A percentile compares a stretch with the other conserved stretches of the same genome.
These are phyloP conservation scores for Mycotypha africana DNA, from an alignment of 371 early-diverging fungal species.

Conservation along the genomic window DNA sequence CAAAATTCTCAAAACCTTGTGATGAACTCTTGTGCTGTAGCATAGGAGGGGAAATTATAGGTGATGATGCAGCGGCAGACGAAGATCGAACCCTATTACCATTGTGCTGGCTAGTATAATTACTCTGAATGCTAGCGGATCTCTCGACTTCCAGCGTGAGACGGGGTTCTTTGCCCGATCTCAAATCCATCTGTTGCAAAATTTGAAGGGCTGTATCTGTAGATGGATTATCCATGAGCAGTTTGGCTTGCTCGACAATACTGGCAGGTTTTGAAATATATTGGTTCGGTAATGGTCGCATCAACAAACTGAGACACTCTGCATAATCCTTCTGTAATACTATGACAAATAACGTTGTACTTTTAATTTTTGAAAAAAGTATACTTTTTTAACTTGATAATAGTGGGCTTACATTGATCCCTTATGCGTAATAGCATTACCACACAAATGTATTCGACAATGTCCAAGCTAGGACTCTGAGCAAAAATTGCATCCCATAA, in stretches of 20 bases:
- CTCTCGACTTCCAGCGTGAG: too few relatives aligned
- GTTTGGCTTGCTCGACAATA: slow-evolving; percentile 63
- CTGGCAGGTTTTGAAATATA: slow-evolving; percentile 47
- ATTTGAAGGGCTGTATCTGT: slow-evolving; percentile 50
- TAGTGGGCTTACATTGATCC: slow-evolving; percentile 68
- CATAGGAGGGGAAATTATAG: slow-evolving; percentile 3
- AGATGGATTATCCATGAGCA: slow-evolving; percentile 47
- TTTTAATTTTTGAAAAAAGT: not conserved
- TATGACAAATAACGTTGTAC: slow-evolving; percentile 13
- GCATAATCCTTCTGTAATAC: slow-evolving; percentile 76
- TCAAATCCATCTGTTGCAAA: slow-evolving; percentile 51
- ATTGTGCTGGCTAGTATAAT: not conserved
- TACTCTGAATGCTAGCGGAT: slow-evolving; percentile 17
- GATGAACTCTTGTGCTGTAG: slow-evolving; percentile 19
- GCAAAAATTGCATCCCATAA: slow-evolving; percentile 92
- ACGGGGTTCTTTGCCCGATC: slow-evolving; percentile 47
- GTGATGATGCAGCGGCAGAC: not conserved
- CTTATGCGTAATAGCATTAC: slow-evolving; percentile 71
- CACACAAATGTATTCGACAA: slow-evolving; percentile 79
- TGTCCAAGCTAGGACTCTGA: slow-evolving; percentile 62
- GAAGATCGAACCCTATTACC: too few relatives aligned
- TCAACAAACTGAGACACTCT: slow-evolving; percentile 66
- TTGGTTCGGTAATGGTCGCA: slow-evolving; percentile 74
- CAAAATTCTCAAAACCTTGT: slow-evolving; percentile 18
- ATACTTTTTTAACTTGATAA: too few relatives aligned